A percentile compares a stretch with the other conserved stretches of the same genome.
These are phyloP conservation scores for Plantago coronopus DNA, from an alignment of 305 asterid genomes.

Conservation along the genomic window DNA sequence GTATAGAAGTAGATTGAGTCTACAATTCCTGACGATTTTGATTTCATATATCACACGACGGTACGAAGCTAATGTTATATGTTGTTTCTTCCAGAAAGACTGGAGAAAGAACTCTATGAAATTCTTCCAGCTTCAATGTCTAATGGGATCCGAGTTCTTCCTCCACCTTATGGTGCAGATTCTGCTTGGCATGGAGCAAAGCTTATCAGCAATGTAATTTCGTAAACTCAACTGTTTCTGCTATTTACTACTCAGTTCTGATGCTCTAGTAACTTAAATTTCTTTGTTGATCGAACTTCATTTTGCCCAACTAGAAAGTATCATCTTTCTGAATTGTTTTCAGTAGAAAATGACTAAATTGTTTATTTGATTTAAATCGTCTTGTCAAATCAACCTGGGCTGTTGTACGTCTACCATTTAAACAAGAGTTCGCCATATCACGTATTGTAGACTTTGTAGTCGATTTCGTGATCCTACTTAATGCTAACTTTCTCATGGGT, in stretches of 20 bases:
- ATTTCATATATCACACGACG: constrained; percentile 10
- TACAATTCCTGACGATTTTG: not conserved
- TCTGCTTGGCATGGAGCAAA: constrained; percentile 97
- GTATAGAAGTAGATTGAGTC: not conserved
- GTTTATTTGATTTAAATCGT: too few species aligned
- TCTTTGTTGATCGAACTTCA: too few species aligned
- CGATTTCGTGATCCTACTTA: not conserved
- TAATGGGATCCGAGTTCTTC: constrained; percentile 67
- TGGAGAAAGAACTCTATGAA: constrained; percentile 67
- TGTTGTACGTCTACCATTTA: too few species aligned
- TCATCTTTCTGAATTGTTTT: too few species aligned
- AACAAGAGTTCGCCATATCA: not conserved
- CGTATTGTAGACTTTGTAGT: not conserved
- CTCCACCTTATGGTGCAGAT: constrained; percentile 83
- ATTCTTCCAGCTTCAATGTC: constrained; percentile 45
- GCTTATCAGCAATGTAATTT: constrained; percentile 81
- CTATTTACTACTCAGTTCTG: constrained; percentile 21
- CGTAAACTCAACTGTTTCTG: constrained; percentile 1
- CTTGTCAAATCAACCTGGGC: too few species aligned
- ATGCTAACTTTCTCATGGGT: not conserved
- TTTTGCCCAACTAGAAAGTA: too few species aligned
- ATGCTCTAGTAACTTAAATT: too few species aligned
- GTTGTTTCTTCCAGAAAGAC: constrained; percentile 57
- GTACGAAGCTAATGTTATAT: constrained; percentile 19
- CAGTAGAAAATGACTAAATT: too few species aligned